These are phyloP conservation scores for Sporothrix phasma DNA, from an alignment of 2,329 filamentous ascomycete genomes.

Conservation along the genomic window DNA sequence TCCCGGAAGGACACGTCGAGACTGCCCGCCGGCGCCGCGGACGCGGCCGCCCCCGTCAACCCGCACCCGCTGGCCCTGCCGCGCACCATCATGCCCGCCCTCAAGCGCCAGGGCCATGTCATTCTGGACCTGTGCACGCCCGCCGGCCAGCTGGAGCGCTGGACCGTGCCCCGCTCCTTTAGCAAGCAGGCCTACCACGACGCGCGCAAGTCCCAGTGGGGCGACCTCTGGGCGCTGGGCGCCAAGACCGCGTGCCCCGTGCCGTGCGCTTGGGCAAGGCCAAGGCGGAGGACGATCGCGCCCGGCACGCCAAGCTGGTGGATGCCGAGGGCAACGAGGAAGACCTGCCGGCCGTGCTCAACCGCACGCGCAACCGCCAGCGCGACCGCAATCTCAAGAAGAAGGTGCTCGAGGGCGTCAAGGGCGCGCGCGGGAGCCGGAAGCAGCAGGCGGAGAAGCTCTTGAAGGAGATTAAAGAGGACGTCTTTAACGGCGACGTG, in stretches of 20 bases:
- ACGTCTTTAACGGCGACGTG: not conserved
- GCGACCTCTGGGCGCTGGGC: slow-evolving; percentile 89
- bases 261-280: slow-evolving; percentile 39
- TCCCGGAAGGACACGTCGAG: too few relatives aligned
- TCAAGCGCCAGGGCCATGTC: slow-evolving; percentile 84
- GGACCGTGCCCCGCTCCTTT: slow-evolving; percentile 79
- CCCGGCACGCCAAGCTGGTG: not conserved
- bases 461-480: slow-evolving; percentile 19
- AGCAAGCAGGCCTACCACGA: slow-evolving; percentile 79
- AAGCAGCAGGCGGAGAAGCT: slow-evolving; percentile 29
- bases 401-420: not conserved
- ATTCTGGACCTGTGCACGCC: slow-evolving; percentile 88
- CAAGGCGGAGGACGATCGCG: not conserved
- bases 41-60: slow-evolving; percentile 12
- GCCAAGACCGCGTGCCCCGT: slow-evolving; percentile 71
- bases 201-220: slow-evolving; percentile 82
- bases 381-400: not conserved
- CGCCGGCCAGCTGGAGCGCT: slow-evolving; percentile 75
- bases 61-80: slow-evolving; percentile 62
- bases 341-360: not conserved
- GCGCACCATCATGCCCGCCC: slow-evolving; percentile 63
- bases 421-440: slow-evolving; percentile 25
- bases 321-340: too few relatives aligned
- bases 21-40: slow-evolving; percentile 30
- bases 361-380: not conserved